These are phyloP conservation scores for Mycena rebaudengoi DNA, from an alignment of 768 basidiomycete genomes.

Conservation along the genomic window DNA sequence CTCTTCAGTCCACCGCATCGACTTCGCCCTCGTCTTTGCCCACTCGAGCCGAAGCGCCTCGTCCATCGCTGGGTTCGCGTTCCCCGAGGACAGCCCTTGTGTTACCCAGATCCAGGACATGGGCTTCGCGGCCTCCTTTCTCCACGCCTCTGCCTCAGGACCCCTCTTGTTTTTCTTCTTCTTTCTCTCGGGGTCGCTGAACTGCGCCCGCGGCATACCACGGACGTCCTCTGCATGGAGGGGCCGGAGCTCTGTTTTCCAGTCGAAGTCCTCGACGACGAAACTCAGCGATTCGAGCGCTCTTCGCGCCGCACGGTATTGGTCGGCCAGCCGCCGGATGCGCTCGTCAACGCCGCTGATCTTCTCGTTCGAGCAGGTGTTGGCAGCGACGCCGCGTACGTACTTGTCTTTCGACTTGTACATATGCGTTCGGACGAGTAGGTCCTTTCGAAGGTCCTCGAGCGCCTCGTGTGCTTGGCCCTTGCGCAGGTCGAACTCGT, in stretches of 20 bases:
- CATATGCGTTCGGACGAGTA: constrained; percentile 30
- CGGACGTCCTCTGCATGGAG: constrained; percentile 25
- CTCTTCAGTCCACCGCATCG: constrained; percentile 28
- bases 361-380: constrained; percentile 29
- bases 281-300: constrained; percentile 20
- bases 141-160: neutral
- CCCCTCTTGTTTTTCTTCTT: neutral
- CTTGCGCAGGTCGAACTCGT: neutral
- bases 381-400: constrained; percentile 30
- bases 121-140: neutral
- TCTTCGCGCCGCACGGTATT: constrained; percentile 27
- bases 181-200: neutral
- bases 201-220: constrained; percentile 5
- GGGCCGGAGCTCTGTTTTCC: constrained; percentile 21
- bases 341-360: constrained; percentile 22
- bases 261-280: constrained; percentile 1
- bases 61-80: neutral
- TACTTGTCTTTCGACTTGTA: constrained; percentile 30
- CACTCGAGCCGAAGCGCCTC: constrained; percentile 21
- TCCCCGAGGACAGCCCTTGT: neutral
- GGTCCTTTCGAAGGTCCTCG: constrained; percentile 19
- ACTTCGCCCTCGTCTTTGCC: constrained; percentile 27
- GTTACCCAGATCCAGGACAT: constrained; percentile 18
- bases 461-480: neutral
- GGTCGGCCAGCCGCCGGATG: constrained; percentile 13